These are phyloP conservation scores for Barbarea vulgaris DNA, from an alignment of 345 rosid genomes.

Conservation along the genomic window DNA sequence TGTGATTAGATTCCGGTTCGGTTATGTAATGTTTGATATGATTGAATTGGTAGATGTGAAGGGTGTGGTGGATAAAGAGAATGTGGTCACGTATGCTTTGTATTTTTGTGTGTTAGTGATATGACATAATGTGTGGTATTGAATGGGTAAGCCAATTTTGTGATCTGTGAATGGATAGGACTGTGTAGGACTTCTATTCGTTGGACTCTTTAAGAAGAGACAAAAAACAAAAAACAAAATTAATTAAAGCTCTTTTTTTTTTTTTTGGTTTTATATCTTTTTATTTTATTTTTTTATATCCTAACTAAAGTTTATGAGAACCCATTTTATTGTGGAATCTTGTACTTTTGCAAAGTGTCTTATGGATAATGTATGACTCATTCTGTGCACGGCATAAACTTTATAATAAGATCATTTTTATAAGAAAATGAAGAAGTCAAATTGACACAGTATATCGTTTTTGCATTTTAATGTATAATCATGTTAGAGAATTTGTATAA, in stretches of 20 bases:
- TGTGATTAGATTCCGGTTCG: constrained; percentile 8
- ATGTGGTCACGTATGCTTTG: constrained; percentile 39
- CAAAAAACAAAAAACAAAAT: not conserved
- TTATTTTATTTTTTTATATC: not conserved
- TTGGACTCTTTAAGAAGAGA: constrained; percentile 10
- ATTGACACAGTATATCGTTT: not conserved
- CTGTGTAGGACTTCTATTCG: not conserved
- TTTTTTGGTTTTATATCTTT: no score
- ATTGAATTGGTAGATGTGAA: constrained; percentile 3
- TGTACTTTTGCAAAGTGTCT: not conserved
- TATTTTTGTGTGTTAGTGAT: constrained; percentile 20
- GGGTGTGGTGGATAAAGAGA: constrained; percentile 22
- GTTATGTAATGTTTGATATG: constrained; percentile 23
- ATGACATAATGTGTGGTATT: constrained; percentile 31
- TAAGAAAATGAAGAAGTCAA: no score
- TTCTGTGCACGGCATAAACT: no score
- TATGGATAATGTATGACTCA: no score
- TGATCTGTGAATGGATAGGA: constrained; percentile 36
- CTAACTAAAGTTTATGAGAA: not conserved
- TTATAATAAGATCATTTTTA: no score
- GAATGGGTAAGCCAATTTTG: constrained; percentile 9
- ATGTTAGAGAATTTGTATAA: not conserved
- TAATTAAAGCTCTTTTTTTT: not conserved
- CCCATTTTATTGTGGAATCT: not conserved
- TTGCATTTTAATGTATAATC: not conserved